phyloP scores from a whole-genome alignment of 495 filamentous ascomycete species.

The Annulohypoxylon bovei region DNA sequence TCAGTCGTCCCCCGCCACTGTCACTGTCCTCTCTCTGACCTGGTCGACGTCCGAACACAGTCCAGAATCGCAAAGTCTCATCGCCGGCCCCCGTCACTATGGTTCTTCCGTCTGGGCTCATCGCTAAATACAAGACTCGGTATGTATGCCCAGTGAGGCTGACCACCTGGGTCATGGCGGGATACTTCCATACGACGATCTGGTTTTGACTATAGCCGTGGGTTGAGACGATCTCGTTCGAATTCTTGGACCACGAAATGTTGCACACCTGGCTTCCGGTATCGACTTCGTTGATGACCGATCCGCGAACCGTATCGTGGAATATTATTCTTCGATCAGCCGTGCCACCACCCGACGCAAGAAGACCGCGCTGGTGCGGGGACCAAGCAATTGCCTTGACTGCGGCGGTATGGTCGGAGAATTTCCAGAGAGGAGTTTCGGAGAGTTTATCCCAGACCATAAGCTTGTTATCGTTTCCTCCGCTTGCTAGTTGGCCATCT shows the following conservation, averaged over 20 bases:
- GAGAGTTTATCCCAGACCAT: slow-evolving; percentile 97
- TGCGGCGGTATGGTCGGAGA: slow-evolving; percentile 90
- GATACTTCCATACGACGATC: slow-evolving; percentile 99
- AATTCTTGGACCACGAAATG: slow-evolving; percentile 93
- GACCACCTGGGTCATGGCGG: slow-evolving; percentile 94
- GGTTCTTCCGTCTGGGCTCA: slow-evolving; percentile 93
- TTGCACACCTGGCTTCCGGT: slow-evolving; percentile 98
- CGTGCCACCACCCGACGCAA: slow-evolving; percentile 96
- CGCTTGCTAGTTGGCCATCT: slow-evolving; percentile 92
- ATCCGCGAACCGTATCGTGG: slow-evolving; percentile 88
- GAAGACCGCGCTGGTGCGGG: slow-evolving; percentile 89
- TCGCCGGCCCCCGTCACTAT: slow-evolving; percentile 97
- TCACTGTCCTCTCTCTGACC: slow-evolving; percentile 62
- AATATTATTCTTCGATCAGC: slow-evolving; percentile 97
- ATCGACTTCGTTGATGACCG: slow-evolving; percentile 83
- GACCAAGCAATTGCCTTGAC: slow-evolving; percentile 99
- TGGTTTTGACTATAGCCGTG: slow-evolving; percentile 99
- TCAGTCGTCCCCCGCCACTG: slow-evolving; percentile 65
- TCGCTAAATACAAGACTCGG: slow-evolving; percentile 92
- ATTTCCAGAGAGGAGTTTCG: slow-evolving; percentile 88
- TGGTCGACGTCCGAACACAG: slow-evolving; percentile 79
- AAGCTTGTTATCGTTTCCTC: slow-evolving; percentile 97
- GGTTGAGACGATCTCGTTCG: slow-evolving; percentile 94
- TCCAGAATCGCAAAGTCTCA: slow-evolving; percentile 97
- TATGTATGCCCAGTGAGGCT: slow-evolving; percentile 96